Percentiles rank a stretch among this genome's conserved stretches.
Evolutionary conservation across 2,329 filamentous ascomycete genomes (phyloP).

Genomic region (Ophiosphaerella herpotricha): DNA sequence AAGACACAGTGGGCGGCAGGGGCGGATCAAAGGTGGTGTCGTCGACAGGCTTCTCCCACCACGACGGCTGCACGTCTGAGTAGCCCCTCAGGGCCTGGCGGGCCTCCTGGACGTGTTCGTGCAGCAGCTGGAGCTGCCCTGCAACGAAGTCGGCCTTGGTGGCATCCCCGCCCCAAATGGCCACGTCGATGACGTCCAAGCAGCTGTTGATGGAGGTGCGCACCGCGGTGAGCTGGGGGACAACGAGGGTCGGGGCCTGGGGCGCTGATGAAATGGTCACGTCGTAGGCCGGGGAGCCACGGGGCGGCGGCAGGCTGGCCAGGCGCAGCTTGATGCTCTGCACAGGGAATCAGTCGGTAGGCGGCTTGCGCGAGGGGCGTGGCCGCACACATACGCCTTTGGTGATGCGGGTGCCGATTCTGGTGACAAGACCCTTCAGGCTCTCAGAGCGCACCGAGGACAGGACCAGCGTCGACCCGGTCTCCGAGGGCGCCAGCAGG

Average conservation of each 20-base stretch:
- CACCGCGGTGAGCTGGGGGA: conserved; percentile 73
- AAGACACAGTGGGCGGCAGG: conserved; percentile 70
- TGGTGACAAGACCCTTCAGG: conserved; percentile 89
- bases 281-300: conserved; percentile 56
- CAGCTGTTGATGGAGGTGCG: conserved; percentile 80
- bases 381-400: conserved; percentile 73
- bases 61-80: conserved; percentile 55
- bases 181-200: conserved; percentile 80
- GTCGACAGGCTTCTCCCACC: conserved; percentile 61
- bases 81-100: conserved; percentile 62
- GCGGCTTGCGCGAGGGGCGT: too few relatives aligned
- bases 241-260: conserved; percentile 61
- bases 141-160: conserved; percentile 62
- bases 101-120: conserved; percentile 67
- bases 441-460: conserved; percentile 85
- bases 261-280: conserved; percentile 58
- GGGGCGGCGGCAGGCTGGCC: conserved; percentile 64
- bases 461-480: conserved; percentile 85
- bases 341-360: conserved; percentile 4
- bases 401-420: conserved; percentile 86
- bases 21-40: conserved; percentile 63
- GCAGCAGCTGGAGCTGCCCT: conserved; percentile 61
- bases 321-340: conserved; percentile 79
- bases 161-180: conserved; percentile 72
- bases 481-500: conserved; percentile 81